Percentiles rank a stretch among this genome's conserved stretches.
These are phyloP conservation scores for Tulasnella sp. DNA, from an alignment of 768 basidiomycete species.

Conservation along the genomic window DNA sequence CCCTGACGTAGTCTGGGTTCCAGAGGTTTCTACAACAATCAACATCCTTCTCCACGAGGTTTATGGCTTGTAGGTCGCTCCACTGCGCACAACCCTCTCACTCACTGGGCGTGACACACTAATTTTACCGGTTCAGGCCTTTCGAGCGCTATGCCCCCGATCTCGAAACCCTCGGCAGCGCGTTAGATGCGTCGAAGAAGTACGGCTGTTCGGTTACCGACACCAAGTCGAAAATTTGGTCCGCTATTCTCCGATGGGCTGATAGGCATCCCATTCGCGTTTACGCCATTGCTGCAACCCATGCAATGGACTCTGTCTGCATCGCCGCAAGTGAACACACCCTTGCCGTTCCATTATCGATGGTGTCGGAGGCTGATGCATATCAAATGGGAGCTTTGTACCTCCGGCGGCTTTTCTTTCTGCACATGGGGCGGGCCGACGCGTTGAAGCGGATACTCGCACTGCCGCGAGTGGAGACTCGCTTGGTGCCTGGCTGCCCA, in stretches of 20 bases:
- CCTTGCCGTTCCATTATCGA: constrained; percentile 54
- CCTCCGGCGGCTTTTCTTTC: constrained; percentile 68
- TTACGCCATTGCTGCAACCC: constrained; percentile 55
- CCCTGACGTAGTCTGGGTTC: background rate
- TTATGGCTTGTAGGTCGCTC: background rate
- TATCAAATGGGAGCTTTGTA: constrained; percentile 62
- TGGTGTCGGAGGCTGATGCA: constrained; percentile 59
- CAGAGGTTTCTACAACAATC: background rate
- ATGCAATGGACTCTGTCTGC: constrained; percentile 62
- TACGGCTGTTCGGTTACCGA: constrained; percentile 39
- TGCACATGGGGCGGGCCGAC: constrained; percentile 49
- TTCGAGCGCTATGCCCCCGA: constrained; percentile 20
- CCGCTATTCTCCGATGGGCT: constrained; percentile 46
- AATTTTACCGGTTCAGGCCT: constrained; percentile 4
- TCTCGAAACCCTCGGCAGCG: constrained; percentile 42
- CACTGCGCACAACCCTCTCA: constrained; percentile 40
- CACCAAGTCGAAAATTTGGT: background rate
- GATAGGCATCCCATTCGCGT: constrained; percentile 58
- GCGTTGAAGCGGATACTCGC: background rate
- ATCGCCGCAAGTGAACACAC: constrained; percentile 64
- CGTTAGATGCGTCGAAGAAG: constrained; percentile 42
- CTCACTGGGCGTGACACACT: constrained; percentile 28
- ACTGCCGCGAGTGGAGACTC: background rate
- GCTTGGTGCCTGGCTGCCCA: background rate
- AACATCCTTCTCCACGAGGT: constrained; percentile 4